These are phyloP conservation scores for Coriolopsis trogii DNA, from an alignment of 1,284 basidiomycete species.

Conservation along the genomic window DNA sequence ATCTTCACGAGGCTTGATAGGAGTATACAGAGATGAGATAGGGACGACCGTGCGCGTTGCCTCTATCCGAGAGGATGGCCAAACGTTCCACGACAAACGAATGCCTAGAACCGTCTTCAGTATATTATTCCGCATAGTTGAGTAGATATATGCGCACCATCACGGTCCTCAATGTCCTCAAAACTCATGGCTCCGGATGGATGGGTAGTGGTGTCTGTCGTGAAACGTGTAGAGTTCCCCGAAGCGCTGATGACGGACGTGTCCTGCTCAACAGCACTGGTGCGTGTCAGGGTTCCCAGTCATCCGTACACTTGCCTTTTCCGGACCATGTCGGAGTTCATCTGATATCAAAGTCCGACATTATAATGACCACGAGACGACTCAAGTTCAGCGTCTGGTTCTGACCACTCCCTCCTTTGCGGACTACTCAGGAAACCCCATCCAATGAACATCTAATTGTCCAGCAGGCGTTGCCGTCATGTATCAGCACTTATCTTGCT, in stretches of 20 bases:
- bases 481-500: too few species aligned
- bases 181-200: slow-evolving; percentile 43
- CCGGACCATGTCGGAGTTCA: too few species aligned
- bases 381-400: too few species aligned
- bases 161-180: slow-evolving; percentile 66
- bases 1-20: slow-evolving; percentile 93
- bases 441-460: too few species aligned
- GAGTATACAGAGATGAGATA: slow-evolving; percentile 97
- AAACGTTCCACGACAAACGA: slow-evolving; percentile 96
- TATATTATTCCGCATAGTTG: not conserved
- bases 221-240: slow-evolving; percentile 12
- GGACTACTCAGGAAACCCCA: too few species aligned
- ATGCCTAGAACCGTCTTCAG: slow-evolving; percentile 58
- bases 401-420: too few species aligned
- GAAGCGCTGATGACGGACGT: slow-evolving; percentile 22
- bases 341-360: too few species aligned
- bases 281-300: too few species aligned
- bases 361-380: too few species aligned
- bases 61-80: slow-evolving; percentile 97
- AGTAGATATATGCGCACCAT: slow-evolving; percentile 43
- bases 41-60: slow-evolving; percentile 98
- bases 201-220: slow-evolving; percentile 24
- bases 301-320: too few species aligned
- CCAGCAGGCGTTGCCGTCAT: too few species aligned
- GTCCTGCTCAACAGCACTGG: slow-evolving; percentile 7